Evolutionary conservation across 148 eudicot species (phyloP), one percentile per base, ranked within the genome.

Genomic region (Rhododendron kiyosumense): DNA sequence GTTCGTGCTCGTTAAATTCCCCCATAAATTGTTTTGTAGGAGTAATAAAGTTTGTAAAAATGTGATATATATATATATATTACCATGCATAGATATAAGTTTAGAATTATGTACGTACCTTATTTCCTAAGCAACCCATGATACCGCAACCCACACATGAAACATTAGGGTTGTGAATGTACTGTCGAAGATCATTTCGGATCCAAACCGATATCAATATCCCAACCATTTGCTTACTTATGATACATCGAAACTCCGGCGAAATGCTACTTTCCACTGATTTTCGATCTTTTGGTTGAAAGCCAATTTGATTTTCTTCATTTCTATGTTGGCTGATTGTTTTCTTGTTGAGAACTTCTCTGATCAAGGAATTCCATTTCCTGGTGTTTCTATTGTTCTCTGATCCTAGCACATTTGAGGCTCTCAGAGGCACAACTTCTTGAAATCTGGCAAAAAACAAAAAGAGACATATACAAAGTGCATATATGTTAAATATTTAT

Each of bases 401-500:
- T 18, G 87, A 45, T 41, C 88, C 92, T 30, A 91, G 87, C 11
- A 91, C 81, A 87, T 88, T 91, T 32, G 87, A 87, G 22, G 89
- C 89, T 81, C 83, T 90, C 32, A 91, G 86, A 43, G 93, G 93
- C 79, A 91, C 93, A 63, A 91, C 86, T 88, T 91, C 93, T 81
- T 91, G 93, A 76, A 91, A 91, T 86, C 93, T 91, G 84, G 3
- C 36, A 34, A 48, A 57, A 52, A 28, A 32, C 1, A 4, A 13
- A 30, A 26, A 67, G 5, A n/a, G 15, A 67, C 17, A 5, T 49
- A 38, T 43, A 43, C n/a, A n/a, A n/a, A n/a, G n/a, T n/a, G n/a
- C n/a, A n/a, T n/a, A 3, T 77, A 0, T 34, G 43, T 38, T 38
- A 41, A 76, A 36, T 75, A 13, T 51, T 11, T 2, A 74, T 5